Evolutionary conservation across 2,329 filamentous ascomycete species (phyloP).

Genomic region (Amphichorda felina): DNA sequence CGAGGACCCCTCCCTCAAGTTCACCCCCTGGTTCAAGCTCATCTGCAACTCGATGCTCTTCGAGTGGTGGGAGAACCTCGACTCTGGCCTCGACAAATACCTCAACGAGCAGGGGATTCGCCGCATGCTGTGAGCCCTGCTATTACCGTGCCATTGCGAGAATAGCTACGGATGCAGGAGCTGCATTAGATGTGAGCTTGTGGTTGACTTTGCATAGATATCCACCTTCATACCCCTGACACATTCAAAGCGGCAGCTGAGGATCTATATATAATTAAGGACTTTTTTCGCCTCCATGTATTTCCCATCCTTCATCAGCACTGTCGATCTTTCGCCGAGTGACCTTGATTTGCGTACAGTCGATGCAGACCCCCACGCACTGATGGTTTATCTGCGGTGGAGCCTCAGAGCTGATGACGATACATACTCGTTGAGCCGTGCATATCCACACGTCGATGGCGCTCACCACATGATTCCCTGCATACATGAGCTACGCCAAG

Average conservation of each 20-base stretch:
- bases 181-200: conserved; percentile 7
- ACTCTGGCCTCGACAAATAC: conserved; percentile 73
- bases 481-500: conserved; percentile 1
- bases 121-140: conserved; percentile 53
- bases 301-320: not conserved
- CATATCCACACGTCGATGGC: conserved; percentile 1
- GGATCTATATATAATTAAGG: not conserved
- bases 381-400: not conserved
- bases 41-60: conserved; percentile 98
- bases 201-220: conserved; percentile 14
- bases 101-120: conserved; percentile 77
- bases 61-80: conserved; percentile 89
- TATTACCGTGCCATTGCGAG: not conserved
- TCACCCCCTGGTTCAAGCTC: conserved; percentile 98
- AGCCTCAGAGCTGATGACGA: no score
- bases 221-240: conserved; percentile 8
- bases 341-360: not conserved
- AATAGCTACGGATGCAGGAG: conserved; percentile 2
- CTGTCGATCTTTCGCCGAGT: not conserved
- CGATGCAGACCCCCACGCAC: not conserved
- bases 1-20: conserved; percentile 64
- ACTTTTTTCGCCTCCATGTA: not conserved
- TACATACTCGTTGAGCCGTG: conserved; percentile 3
- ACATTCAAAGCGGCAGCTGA: not conserved
- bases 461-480: conserved; percentile 6